Evolutionary conservation across 2,329 filamentous ascomycete species (phyloP), one percentile per base, ranked within the genome.

Genomic region (Thelonectria rubi): DNA sequence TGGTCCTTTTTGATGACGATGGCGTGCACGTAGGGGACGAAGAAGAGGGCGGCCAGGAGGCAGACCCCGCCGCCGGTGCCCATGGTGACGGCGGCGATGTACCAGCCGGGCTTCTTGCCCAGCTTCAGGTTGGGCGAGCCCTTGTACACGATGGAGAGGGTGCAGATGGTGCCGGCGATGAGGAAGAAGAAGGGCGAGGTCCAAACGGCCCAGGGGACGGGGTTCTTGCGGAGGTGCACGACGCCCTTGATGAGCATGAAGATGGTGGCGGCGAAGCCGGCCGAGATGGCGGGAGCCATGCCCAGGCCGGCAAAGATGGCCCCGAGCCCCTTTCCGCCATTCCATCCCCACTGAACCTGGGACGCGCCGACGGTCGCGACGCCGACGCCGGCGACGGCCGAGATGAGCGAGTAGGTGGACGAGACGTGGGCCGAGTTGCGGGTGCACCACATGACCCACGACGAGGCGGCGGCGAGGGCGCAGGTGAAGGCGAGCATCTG

Each of bases 361-460:
- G 74, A 75, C 26, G 86, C 87, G 40, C 88, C 89, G 57, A 85
- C 87, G 2, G 86, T 86, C 0, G 89, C 89, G 66, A 91, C 86
- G 77, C 88, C 88, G 43, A 91, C 88, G 77, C 88, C 88, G 61
- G 87, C 88, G 37, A 91, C 83, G 61, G 88, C 83, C 0, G 88
- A 90, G 73, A 91, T 85, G 57, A 91, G 84, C 0, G 88, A 90
- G 81, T 91, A 90, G 24, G 88, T 91, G 1, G 89, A 90, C 0
- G 88, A 91, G 69, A 91, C 88, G 78, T 91, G 90, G 62, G 89
- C 88, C 5, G 88, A 91, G 81, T 92, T 83, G 48, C 83, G 82
- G 1, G 90, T 93, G 76, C 90, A 92, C 89, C 89, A 92, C 89
- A 92, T 92, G 52, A 93, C 89, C 90, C 90, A 93, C 7, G 83